Conservation (phyloP, 2,329 filamentous ascomycete species). For the Colletotrichum caudatum region DNA sequence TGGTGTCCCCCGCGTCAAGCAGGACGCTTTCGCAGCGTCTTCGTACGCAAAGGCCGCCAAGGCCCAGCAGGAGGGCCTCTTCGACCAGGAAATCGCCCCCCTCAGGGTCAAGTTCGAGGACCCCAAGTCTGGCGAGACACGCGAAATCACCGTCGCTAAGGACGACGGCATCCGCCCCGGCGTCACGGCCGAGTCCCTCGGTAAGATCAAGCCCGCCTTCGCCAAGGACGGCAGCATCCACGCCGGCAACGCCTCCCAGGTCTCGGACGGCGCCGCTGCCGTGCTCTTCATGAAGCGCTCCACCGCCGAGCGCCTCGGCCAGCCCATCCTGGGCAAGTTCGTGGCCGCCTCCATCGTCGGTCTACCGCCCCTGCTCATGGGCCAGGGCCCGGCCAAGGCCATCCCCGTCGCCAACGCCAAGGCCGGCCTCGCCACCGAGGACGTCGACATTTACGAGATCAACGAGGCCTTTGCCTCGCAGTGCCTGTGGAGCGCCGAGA, state of each 20-base stretch:
- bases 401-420: conserved; percentile 93
- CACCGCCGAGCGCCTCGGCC: conserved; percentile 87
- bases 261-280: conserved; percentile 94
- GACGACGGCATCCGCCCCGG: conserved; percentile 90
- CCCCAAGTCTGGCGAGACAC: conserved; percentile 88
- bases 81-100: conserved; percentile 90
- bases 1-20: conserved; percentile 75
- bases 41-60: conserved; percentile 91
- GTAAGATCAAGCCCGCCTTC: conserved; percentile 91
- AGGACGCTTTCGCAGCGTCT: conserved; percentile 93
- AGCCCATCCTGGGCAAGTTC: conserved; percentile 92
- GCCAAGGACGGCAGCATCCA: conserved; percentile 93
- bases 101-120: conserved; percentile 89
- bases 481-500: conserved; percentile 92
- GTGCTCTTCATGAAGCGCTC: conserved; percentile 96
- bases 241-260: conserved; percentile 95
- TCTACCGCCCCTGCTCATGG: conserved; percentile 94
- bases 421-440: conserved; percentile 85
- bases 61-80: conserved; percentile 90
- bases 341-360: conserved; percentile 88
- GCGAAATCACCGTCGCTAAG: conserved; percentile 82
- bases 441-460: conserved; percentile 98
- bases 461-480: conserved; percentile 98
- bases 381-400: conserved; percentile 93
- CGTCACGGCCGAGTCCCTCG: conserved; percentile 88